These are phyloP conservation scores for Scutellospora calospora DNA, from an alignment of 371 early-diverging fungal species.

Conservation along the genomic window DNA sequence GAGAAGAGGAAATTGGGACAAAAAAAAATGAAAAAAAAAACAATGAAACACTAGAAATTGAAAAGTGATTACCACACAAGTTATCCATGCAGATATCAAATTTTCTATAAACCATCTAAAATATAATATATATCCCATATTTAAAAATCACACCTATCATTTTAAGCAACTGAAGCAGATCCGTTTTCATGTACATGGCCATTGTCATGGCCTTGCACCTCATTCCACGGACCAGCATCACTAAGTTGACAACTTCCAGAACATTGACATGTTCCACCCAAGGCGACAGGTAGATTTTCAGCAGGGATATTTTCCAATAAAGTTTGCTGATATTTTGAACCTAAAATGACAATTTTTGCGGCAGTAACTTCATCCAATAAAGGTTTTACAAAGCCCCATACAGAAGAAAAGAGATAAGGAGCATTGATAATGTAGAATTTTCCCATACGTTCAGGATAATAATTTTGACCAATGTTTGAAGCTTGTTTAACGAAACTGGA, in stretches of 20 bases:
- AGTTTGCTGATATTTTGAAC: conserved; percentile 59
- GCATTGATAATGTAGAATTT: conserved; percentile 79
- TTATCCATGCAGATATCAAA: no score
- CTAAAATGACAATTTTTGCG: conserved; percentile 72
- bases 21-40: no score
- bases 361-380: conserved; percentile 77
- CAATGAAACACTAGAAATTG: no score
- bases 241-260: conserved; percentile 60
- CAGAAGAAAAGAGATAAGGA: conserved; percentile 74
- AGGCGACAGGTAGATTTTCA: conserved; percentile 61
- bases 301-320: conserved; percentile 67
- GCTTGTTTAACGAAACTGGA: conserved; percentile 66
- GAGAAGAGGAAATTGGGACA: no score
- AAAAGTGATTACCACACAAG: no score
- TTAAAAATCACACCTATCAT: no score
- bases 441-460: conserved; percentile 85
- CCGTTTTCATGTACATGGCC: no score
- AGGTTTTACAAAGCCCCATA: conserved; percentile 74
- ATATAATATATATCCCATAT: no score
- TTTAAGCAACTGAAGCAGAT: no score
- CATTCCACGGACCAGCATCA: conserved; percentile 62
- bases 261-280: conserved; percentile 72
- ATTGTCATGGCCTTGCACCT: not conserved
- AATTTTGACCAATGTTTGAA: conserved; percentile 74
- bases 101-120: no score